Base-by-base conservation (phyloP, 164 flowering plant species). In the Saururus chinensis region DNA sequence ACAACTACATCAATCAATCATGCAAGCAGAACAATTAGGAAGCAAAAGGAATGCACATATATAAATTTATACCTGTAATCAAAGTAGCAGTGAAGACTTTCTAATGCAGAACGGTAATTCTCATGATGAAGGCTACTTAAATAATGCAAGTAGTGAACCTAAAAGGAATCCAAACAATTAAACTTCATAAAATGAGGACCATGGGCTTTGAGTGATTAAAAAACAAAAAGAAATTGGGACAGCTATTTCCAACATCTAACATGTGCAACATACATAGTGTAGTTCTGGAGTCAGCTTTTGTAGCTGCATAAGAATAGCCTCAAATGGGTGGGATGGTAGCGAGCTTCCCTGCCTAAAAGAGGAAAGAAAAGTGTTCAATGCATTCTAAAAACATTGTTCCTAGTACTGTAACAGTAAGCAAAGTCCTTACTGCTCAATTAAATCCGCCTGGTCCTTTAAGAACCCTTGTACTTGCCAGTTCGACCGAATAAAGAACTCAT, bases 381-480 rank as follows among this genome's bases (percentile, higher is more conserved):
- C 11, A 30, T 35, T 66, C 30, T 3, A 26, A 14, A 66, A 54
- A 56, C 12, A 23, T n/a, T 24, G 41, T 13, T 41, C 6, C 48
- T 51, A 49, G 3, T 51, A 53, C 56, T 26, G 53, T 25, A 60
- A 42, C 7, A 61, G 23, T 41, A 35, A 45, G 19, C 21, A 30
- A 60, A 42, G 64, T 56, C 40, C 81, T 74, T 68, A 87, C 95
- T 79, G 86, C 71, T 89, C 96, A 74, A 89, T 81, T 45, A 77
- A 71, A 72, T 86, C 90, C 61, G 97, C 92, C 75, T 86, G 92
- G 72, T 84, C 86, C 48, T 73, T 68, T 60, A 93, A 72, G 78
- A 78, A 93, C 53, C 96, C 96, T 71, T 93, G 97, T 45, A 89
- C 79, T 77, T 93, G 98, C 97, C 87, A 82, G 63, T 86, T 85